phyloP scores from a whole-genome alignment of 1,284 basidiomycete species.

The Papiliotrema nemorosa region DNA sequence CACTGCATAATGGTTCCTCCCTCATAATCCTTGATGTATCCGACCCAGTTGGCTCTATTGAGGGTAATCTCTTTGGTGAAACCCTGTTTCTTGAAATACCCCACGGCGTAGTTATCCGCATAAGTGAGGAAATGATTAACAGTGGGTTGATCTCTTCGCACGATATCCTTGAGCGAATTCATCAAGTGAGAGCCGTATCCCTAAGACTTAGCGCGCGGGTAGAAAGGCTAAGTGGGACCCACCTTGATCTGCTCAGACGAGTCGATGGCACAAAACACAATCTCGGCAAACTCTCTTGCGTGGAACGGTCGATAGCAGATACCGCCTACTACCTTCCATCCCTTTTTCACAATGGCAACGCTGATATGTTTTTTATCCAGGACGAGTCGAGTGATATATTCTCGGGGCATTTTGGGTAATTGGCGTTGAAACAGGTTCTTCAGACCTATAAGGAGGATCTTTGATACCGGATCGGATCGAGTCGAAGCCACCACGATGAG shows the following conservation, averaged over 20 bases:
- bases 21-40: constrained; percentile 99
- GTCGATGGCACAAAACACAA: constrained; percentile 97
- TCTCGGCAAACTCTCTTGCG: constrained; percentile 92
- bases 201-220: constrained; percentile 49
- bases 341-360: constrained; percentile 92
- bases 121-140: constrained; percentile 97
- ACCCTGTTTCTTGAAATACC: constrained; percentile 98
- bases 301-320: constrained; percentile 97
- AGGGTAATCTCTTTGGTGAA: constrained; percentile 97
- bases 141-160: constrained; percentile 68
- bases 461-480: constrained; percentile 68
- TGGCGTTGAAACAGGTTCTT: constrained; percentile 98
- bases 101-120: constrained; percentile 98
- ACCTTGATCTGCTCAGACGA: constrained; percentile 97
- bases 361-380: constrained; percentile 88
- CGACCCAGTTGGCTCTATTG: constrained; percentile 88
- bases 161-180: constrained; percentile 97
- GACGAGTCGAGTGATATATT: constrained; percentile 95
- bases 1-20: constrained; percentile 99
- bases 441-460: constrained; percentile 85
- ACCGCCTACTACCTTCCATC: constrained; percentile 93
- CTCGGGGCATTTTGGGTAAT: constrained; percentile 97
- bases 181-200: constrained; percentile 98
- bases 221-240: constrained; percentile 19
- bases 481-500: constrained; percentile 79